These are phyloP conservation scores for Acanthamoeba lenticulata DNA, from an alignment of 208 protist species.

Conservation along the genomic window DNA sequence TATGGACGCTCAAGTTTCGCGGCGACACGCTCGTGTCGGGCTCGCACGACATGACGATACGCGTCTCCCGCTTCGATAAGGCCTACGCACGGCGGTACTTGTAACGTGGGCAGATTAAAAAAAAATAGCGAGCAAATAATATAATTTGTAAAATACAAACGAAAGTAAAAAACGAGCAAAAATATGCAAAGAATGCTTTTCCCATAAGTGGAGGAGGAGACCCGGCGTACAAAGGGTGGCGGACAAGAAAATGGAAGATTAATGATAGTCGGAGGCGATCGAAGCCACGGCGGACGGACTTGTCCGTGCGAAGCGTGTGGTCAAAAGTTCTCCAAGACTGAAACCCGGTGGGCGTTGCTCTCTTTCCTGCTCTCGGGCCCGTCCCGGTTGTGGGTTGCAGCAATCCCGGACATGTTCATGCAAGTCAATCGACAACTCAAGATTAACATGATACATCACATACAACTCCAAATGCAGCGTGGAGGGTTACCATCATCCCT, in stretches of 20 bases:
- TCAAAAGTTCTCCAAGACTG: slow-evolving; percentile 34
- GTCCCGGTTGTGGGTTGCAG: neutral
- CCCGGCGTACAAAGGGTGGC: neutral
- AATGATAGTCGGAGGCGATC: neutral
- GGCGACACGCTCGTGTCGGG: slow-evolving; percentile 17
- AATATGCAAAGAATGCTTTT: neutral
- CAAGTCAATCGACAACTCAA: too few species aligned
- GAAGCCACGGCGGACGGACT: slow-evolving; percentile 38
- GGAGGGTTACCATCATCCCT: too few species aligned
- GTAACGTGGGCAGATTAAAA: neutral
- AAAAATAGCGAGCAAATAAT: too few species aligned
- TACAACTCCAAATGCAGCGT: too few species aligned
- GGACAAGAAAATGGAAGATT: neutral
- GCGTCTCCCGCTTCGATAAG: slow-evolving; percentile 30
- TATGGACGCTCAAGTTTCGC: slow-evolving; percentile 47
- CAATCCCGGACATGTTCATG: too few species aligned
- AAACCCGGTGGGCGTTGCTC: neutral
- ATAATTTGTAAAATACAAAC: too few species aligned
- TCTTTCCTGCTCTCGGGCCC: neutral
- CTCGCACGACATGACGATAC: slow-evolving; percentile 51
- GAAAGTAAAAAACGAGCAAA: neutral
- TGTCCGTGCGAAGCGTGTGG: neutral
- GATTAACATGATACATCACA: too few species aligned
- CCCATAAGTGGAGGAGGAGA: neutral
- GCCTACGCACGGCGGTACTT: too few species aligned